Percentiles rank a stretch among this genome's conserved stretches.
Evolutionary conservation across 768 basidiomycete species (phyloP).

Genomic region (Mycena indigotica): DNA sequence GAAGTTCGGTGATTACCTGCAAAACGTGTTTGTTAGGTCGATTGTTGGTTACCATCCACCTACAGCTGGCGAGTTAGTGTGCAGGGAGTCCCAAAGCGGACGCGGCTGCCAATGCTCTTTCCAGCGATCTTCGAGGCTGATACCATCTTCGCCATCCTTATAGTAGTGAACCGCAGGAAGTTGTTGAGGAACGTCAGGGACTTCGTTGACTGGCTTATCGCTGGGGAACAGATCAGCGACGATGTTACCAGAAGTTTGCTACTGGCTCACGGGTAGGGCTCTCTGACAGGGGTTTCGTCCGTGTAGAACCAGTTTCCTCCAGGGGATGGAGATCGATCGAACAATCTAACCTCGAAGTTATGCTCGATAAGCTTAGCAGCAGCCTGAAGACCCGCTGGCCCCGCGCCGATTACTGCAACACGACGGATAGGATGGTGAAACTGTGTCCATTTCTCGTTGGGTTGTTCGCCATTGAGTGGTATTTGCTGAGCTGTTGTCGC

Average conservation of each 20-base stretch:
- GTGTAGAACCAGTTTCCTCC: slow-evolving; percentile 30
- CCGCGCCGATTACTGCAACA: slow-evolving; percentile 22
- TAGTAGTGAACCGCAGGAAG: slow-evolving; percentile 18
- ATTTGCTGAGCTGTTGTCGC: slow-evolving; percentile 12
- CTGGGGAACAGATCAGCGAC: background rate
- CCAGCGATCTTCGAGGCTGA: slow-evolving; percentile 22
- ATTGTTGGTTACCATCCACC: background rate
- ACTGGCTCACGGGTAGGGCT: slow-evolving; percentile 22
- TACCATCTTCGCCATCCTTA: slow-evolving; percentile 15
- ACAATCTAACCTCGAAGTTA: slow-evolving; percentile 22
- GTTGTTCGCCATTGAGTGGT: background rate
- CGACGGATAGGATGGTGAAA: slow-evolving; percentile 21
- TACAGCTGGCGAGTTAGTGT: slow-evolving; percentile 23
- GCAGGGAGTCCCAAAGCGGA: slow-evolving; percentile 24
- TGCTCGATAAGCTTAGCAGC: slow-evolving; percentile 19
- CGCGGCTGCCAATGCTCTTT: slow-evolving; percentile 25
- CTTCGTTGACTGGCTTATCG: slow-evolving; percentile 10
- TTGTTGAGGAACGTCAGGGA: slow-evolving; percentile 3
- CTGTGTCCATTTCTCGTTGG: background rate
- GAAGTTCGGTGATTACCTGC: slow-evolving; percentile 25
- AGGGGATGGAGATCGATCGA: slow-evolving; percentile 22
- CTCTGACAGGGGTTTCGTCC: slow-evolving; percentile 24
- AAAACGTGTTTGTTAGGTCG: background rate
- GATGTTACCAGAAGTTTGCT: background rate
- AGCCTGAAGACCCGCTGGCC: slow-evolving; percentile 21